These are phyloP conservation scores for Triticum dicoccoides DNA, from an alignment of 176 grass and related monocot species.

Conservation along the genomic window DNA sequence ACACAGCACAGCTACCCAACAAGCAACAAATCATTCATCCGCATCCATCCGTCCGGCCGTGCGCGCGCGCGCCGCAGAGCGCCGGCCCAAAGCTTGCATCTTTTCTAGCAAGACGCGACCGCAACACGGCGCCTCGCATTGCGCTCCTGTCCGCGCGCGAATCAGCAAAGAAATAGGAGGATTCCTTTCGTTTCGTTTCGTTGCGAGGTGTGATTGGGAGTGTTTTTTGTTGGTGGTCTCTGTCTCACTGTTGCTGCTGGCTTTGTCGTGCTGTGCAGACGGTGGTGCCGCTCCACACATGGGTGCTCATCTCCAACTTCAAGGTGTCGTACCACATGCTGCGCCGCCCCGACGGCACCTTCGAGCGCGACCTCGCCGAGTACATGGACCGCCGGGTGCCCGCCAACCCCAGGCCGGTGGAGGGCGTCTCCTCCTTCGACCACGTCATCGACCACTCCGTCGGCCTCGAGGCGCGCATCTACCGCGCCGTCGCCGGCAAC, in stretches of 20 bases:
- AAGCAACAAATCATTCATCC: slow-evolving; percentile 24
- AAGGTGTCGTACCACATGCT: slow-evolving; percentile 93
- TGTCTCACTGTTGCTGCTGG: slow-evolving; percentile 15
- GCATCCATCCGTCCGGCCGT: not conserved
- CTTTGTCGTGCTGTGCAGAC: slow-evolving; percentile 42
- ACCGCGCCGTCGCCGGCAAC: slow-evolving; percentile 39
- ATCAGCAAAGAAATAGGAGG: slow-evolving; percentile 30
- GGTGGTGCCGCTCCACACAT: slow-evolving; percentile 86
- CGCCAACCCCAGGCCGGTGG: slow-evolving; percentile 52
- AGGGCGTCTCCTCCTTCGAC: slow-evolving; percentile 84
- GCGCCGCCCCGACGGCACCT: slow-evolving; percentile 91
- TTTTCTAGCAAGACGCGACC: slow-evolving; percentile 36
- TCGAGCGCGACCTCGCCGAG: slow-evolving; percentile 84
- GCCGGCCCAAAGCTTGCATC: slow-evolving; percentile 33
- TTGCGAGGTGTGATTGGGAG: not conserved
- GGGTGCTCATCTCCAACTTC: slow-evolving; percentile 99
- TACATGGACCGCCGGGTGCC: slow-evolving; percentile 70
- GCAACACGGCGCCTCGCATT: slow-evolving; percentile 27
- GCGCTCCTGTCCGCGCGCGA: slow-evolving; percentile 22
- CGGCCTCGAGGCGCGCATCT: slow-evolving; percentile 81
- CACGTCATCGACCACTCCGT: slow-evolving; percentile 59
- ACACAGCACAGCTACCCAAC: slow-evolving; percentile 45
- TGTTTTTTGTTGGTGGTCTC: not conserved
- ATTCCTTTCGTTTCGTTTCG: not conserved
- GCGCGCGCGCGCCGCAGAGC: not conserved